Evolutionary conservation across 176 grass and related monocot genomes (phyloP).

Genomic region (Oryza brachyantha): DNA sequence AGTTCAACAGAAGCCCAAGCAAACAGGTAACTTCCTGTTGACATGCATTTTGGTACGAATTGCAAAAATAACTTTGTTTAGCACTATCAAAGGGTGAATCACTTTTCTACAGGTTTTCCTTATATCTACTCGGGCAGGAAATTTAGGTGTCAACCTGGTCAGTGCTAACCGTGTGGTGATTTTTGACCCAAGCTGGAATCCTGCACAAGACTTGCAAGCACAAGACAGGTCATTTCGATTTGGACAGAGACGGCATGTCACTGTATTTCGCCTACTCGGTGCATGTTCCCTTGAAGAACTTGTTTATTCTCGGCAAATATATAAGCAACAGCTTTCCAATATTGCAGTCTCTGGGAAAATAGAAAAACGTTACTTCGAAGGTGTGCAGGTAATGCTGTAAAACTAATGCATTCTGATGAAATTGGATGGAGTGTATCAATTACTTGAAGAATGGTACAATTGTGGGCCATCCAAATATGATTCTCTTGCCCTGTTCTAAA

Average conservation of each 20-base stretch:
- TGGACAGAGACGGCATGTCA: constrained; percentile 85
- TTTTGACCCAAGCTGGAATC: constrained; percentile 99
- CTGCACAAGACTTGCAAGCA: constrained; percentile 97
- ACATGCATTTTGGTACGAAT: constrained; percentile 12
- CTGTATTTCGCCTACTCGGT: constrained; percentile 88
- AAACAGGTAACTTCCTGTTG: constrained; percentile 59
- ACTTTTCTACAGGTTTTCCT: constrained; percentile 78
- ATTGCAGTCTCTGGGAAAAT: constrained; percentile 97
- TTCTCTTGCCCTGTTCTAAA: not conserved
- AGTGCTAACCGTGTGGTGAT: constrained; percentile 96
- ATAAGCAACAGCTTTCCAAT: constrained; percentile 95
- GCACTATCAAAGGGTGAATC: not conserved
- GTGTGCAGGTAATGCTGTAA: constrained; percentile 77
- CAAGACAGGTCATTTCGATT: constrained; percentile 97
- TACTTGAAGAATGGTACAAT: constrained; percentile 12
- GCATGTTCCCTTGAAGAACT: constrained; percentile 98
- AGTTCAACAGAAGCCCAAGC: constrained; percentile 96
- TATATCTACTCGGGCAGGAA: constrained; percentile 92
- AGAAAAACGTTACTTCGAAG: constrained; percentile 92
- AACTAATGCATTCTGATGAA: constrained; percentile 18
- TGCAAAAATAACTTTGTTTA: constrained; percentile 19
- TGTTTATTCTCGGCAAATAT: constrained; percentile 89
- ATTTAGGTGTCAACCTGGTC: constrained; percentile 91
- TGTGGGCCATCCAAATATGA: constrained; percentile 18
- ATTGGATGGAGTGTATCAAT: constrained; percentile 2